Evolutionary conservation across 2,329 filamentous ascomycete genomes (phyloP).

Genomic region (Lecanosticta acicola): DNA sequence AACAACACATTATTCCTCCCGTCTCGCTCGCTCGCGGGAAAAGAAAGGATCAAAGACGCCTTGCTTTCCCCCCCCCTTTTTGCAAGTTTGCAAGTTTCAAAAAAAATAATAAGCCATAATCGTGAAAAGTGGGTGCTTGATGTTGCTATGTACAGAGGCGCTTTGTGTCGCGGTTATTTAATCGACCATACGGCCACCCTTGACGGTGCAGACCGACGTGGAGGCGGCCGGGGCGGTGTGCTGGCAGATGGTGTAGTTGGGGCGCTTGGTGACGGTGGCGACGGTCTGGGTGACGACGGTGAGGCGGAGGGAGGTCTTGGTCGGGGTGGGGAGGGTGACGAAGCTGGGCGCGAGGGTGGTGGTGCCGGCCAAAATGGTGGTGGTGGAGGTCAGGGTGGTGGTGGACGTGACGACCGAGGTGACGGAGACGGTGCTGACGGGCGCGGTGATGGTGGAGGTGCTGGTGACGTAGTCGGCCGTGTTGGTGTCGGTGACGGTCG

Average conservation of each 20-base stretch:
- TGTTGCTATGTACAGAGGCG: too few relatives aligned
- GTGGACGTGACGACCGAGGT: constrained; percentile 8
- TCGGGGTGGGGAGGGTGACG: constrained; percentile 6
- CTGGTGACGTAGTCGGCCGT: constrained; percentile 26
- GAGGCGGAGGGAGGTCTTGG: constrained; percentile 1
- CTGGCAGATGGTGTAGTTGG: constrained; percentile 2
- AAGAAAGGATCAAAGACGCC: too few relatives aligned
- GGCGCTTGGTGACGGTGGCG: constrained; percentile 2
- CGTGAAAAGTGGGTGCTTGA: too few relatives aligned
- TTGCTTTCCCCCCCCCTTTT: too few relatives aligned
- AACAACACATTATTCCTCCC: too few relatives aligned
- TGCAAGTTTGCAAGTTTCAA: too few relatives aligned
- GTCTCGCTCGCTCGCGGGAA: too few relatives aligned
- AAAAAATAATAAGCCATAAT: too few relatives aligned
- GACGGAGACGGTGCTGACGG: constrained; percentile 4
- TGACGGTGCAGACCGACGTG: neutral
- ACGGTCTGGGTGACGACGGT: constrained; percentile 4
- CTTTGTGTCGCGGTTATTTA: too few relatives aligned
- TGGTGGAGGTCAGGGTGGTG: constrained; percentile 10
- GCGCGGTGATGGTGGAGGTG: constrained; percentile 5
- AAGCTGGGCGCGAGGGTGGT: constrained; percentile 1
- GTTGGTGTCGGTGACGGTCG: constrained; percentile 31
- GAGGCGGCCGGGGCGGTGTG: neutral
- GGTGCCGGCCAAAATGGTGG: constrained; percentile 2
- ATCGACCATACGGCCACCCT: constrained; percentile 1